Evolutionary conservation across 2,329 filamentous ascomycete genomes (phyloP), one percentile per base, ranked within the genome.

Genomic region (Cordyceps javanica): DNA sequence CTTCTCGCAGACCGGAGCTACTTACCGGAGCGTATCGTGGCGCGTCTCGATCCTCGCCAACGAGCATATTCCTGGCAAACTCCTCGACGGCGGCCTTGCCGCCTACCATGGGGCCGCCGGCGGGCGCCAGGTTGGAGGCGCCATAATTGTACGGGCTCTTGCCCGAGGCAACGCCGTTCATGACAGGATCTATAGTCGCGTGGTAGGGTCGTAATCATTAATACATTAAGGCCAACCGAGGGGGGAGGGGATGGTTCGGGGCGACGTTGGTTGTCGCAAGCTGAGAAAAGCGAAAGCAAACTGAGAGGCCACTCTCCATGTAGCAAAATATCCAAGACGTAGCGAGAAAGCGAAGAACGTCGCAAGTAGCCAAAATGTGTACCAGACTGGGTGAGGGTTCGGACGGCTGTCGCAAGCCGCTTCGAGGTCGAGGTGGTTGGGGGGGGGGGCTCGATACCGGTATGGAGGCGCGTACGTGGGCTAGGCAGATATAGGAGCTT

Each of bases 11-110:
- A 26, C 6, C 7, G 8, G 44, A 23, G 52, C n/a, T 21, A 67
- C 80, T 67, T 75, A 88, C 85, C 59, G 80, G 77, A 69, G 85
- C 83, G 64, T 77, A 82, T 59, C 76, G 77, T 42, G 81, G 75
- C 60, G 73, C 78, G 48, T 82, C 79, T 60, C 73, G 75, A 64
- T 80, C 77, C 62, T 82, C 82, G 9, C 78, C 77, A 61, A 77
- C 78, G 55, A 81, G 66, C 56, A 80, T 76, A 59, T 84, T 81
- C 51, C 73, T 75, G 51, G 77, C 77, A 68, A 87, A 88, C 44
- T 81, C 82, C 56, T 87, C 79, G 52, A 83, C 74, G 58, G 86
- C 73, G 21, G 74, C 73, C 64, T 79, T 82, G 53, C 73, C 73
- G 45, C 71, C 39, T 76, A 53, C 66, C 68, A 54, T 71, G 67